Percentiles rank a stretch among this genome's conserved stretches.
These are phyloP conservation scores for Funneliformis geosporum DNA, from an alignment of 192 early-diverging fungal genomes.

Conservation along the genomic window DNA sequence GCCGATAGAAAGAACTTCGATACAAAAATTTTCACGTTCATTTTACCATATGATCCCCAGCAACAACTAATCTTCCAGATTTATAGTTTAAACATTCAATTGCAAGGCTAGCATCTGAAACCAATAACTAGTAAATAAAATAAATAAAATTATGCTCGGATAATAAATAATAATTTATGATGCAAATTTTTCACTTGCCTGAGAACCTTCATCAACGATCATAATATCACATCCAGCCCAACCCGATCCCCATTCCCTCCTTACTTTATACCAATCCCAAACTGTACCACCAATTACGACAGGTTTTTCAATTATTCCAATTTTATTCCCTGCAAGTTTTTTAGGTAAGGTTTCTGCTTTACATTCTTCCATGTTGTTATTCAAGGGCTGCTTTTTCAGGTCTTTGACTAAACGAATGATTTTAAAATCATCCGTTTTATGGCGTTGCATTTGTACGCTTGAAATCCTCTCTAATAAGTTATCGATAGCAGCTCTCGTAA, in stretches of 20 bases:
- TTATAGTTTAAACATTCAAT: constrained; percentile 45
- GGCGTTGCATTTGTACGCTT: constrained; percentile 29
- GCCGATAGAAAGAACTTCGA: background rate
- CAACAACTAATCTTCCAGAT: constrained; percentile 46
- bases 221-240: constrained; percentile 35
- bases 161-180: constrained; percentile 24
- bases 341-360: constrained; percentile 21
- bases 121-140: constrained; percentile 39
- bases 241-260: constrained; percentile 10
- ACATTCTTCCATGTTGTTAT: constrained; percentile 17
- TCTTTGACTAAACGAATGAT: constrained; percentile 38
- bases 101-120: constrained; percentile 46
- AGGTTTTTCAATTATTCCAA: constrained; percentile 25
- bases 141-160: constrained; percentile 34
- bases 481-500: constrained; percentile 50
- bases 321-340: constrained; percentile 1
- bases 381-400: background rate
- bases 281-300: constrained; percentile 43
- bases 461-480: constrained; percentile 44
- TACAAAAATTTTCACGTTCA: too few species aligned
- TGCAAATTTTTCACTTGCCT: constrained; percentile 24
- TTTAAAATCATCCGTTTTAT: constrained; percentile 33
- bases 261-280: constrained; percentile 46
- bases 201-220: constrained; percentile 45
- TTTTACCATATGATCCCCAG: constrained; percentile 52